Evolutionary conservation across 352 stramenopile species (phyloP).

Genomic region (Pythium plurisporium): DNA sequence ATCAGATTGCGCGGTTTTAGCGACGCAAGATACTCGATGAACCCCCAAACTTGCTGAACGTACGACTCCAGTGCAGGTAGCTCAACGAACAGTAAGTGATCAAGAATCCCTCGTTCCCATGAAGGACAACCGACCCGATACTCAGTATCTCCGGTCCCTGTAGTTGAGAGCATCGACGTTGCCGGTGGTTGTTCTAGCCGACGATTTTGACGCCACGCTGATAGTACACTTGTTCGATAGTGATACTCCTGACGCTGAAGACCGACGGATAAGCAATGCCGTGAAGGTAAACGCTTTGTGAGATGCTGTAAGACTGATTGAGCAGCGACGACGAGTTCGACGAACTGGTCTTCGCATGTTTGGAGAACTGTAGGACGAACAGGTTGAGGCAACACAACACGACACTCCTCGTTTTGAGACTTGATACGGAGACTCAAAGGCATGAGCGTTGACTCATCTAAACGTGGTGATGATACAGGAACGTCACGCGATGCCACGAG

Average conservation of each 20-base stretch:
- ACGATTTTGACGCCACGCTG: constrained; percentile 30
- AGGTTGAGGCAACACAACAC: no score
- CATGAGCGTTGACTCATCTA: constrained; percentile 2
- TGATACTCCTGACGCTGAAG: constrained; percentile 42
- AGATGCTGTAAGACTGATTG: constrained; percentile 27
- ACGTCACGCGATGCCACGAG: neutral
- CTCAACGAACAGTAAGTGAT: constrained; percentile 40
- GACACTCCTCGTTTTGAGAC: no score
- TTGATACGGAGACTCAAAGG: constrained; percentile 2
- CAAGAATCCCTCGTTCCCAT: constrained; percentile 25
- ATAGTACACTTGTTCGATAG: constrained; percentile 35
- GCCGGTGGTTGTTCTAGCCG: no score
- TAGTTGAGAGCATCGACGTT: no score
- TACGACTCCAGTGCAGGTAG: constrained; percentile 49
- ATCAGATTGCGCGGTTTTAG: constrained; percentile 20
- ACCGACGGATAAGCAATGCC: constrained; percentile 29
- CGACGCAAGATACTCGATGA: constrained; percentile 31
- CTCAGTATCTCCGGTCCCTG: no score
- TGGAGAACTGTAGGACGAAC: no score
- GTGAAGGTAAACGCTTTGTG: constrained; percentile 24
- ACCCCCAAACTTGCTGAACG: constrained; percentile 36
- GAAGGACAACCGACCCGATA: no score
- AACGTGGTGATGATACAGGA: neutral
- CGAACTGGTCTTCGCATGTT: no score
- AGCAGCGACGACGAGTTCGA: constrained; percentile 1